Evolutionary conservation across 352 stramenopile species (phyloP).

Genomic region (Pythium aphanidermatum): DNA sequence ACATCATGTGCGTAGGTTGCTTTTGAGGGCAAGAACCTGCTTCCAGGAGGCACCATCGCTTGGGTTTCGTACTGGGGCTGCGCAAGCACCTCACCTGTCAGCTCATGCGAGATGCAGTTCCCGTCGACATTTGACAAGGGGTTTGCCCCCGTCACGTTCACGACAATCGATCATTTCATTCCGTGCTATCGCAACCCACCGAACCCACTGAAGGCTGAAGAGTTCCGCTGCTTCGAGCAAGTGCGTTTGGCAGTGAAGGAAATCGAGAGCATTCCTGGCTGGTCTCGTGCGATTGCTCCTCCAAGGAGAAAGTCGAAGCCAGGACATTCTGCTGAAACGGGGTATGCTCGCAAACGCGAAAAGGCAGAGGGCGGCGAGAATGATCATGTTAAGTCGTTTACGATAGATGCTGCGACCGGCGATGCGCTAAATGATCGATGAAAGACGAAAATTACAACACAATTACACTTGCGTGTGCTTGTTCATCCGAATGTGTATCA

Average conservation of each 20-base stretch:
- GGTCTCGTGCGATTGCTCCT: constrained; percentile 33
- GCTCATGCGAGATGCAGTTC: constrained; percentile 72
- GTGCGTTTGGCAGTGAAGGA: constrained; percentile 74
- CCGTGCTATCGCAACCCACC: constrained; percentile 80
- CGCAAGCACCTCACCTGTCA: constrained; percentile 46
- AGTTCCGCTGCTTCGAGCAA: constrained; percentile 64
- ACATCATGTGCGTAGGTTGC: constrained; percentile 24
- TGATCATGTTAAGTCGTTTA: too few relatives aligned
- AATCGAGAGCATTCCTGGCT: constrained; percentile 72
- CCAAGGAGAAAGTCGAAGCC: too few relatives aligned
- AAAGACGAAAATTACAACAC: too few relatives aligned
- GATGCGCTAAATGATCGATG: too few relatives aligned
- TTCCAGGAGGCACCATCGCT: constrained; percentile 56
- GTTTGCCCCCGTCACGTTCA: constrained; percentile 65
- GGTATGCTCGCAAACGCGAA: too few relatives aligned
- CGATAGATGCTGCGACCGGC: too few relatives aligned
- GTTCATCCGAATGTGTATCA: too few relatives aligned
- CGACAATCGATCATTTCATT: constrained; percentile 72
- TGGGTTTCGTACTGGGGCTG: constrained; percentile 84
- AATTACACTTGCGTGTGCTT: too few relatives aligned
- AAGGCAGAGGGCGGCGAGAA: too few relatives aligned
- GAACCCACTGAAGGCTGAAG: constrained; percentile 64
- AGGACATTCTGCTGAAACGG: too few relatives aligned
- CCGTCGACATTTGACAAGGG: constrained; percentile 49
- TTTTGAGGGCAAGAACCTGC: constrained; percentile 68